Conservation (phyloP, 768 basidiomycete species). For the Boletus pseudo-olivaceus region DNA sequence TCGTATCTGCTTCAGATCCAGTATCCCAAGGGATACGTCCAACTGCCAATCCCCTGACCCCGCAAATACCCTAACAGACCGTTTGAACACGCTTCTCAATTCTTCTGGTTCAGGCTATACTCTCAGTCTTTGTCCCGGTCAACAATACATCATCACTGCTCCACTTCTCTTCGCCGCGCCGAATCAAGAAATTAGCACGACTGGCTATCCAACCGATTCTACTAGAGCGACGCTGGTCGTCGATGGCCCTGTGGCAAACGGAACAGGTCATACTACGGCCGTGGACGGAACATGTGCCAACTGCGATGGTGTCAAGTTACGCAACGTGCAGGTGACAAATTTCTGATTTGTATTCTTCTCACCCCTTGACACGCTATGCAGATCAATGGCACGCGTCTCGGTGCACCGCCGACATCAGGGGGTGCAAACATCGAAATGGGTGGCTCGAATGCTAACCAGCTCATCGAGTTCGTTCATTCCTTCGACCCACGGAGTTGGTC, state of each 20-base stretch:
- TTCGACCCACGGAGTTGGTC: slow-evolving; percentile 81
- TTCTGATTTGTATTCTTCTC: not conserved
- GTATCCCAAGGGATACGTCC: not conserved
- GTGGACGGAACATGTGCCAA: slow-evolving; percentile 61
- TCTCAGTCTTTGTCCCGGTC: slow-evolving; percentile 61
- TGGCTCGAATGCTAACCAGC: slow-evolving; percentile 64
- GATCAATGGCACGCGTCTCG: slow-evolving; percentile 71
- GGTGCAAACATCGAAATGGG: slow-evolving; percentile 87
- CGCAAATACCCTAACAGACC: slow-evolving; percentile 56
- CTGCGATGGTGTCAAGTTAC: slow-evolving; percentile 58
- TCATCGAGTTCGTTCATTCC: slow-evolving; percentile 74
- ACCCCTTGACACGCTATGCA: slow-evolving; percentile 25
- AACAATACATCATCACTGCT: slow-evolving; percentile 59
- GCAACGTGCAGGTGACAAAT: slow-evolving; percentile 63
- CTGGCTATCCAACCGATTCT: slow-evolving; percentile 67
- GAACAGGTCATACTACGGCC: slow-evolving; percentile 68
- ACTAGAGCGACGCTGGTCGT: slow-evolving; percentile 70
- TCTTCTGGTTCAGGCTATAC: slow-evolving; percentile 64
- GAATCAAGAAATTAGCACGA: slow-evolving; percentile 79
- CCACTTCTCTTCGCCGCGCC: slow-evolving; percentile 64
- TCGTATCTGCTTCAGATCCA: not conserved
- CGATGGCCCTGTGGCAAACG: slow-evolving; percentile 57
- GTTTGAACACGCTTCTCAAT: slow-evolving; percentile 61
- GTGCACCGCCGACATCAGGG: slow-evolving; percentile 49
- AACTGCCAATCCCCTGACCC: slow-evolving; percentile 48